phyloP scores from a whole-genome alignment of 345 rosid genomes.

The Brassica carinata region DNA sequence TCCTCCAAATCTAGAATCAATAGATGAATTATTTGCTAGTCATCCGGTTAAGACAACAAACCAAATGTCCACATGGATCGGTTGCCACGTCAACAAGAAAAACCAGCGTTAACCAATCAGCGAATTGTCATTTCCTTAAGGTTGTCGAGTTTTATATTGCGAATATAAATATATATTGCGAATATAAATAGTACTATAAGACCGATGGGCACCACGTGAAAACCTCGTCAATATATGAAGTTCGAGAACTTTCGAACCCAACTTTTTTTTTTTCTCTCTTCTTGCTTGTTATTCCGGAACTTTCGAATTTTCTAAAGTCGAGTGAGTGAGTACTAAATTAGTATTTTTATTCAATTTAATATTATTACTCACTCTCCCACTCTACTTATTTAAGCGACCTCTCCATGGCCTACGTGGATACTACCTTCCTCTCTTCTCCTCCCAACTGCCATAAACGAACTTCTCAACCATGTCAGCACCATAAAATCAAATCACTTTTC shows the following conservation, averaged over 20 bases:
- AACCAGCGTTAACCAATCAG: not conserved
- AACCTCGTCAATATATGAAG: not conserved
- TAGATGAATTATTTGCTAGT: not conserved
- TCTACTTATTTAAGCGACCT: slow-evolving; percentile 13
- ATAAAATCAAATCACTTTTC: not conserved
- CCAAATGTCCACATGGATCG: slow-evolving; percentile 5
- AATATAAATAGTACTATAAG: not conserved
- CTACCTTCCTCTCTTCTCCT: slow-evolving; percentile 15
- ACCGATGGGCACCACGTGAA: not conserved
- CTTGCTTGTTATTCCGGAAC: slow-evolving; percentile 14
- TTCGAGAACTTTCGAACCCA: slow-evolving; percentile 2
- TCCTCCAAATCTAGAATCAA: not conserved
- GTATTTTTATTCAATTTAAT: slow-evolving; percentile 24
- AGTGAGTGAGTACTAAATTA: slow-evolving; percentile 29
- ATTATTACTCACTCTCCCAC: not conserved
- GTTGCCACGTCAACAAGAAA: not conserved
- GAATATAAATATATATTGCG: not conserved
- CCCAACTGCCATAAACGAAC: slow-evolving; percentile 42
- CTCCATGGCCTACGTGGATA: slow-evolving; percentile 25
- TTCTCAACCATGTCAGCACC: not conserved
- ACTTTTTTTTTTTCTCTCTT: not conserved
- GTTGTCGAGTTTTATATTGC: not conserved
- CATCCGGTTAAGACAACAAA: not conserved
- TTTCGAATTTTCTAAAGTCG: slow-evolving; percentile 43
- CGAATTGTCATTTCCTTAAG: not conserved